These are phyloP conservation scores for Penicillium flavigenum DNA, from an alignment of 495 filamentous ascomycete species.

Conservation along the genomic window DNA sequence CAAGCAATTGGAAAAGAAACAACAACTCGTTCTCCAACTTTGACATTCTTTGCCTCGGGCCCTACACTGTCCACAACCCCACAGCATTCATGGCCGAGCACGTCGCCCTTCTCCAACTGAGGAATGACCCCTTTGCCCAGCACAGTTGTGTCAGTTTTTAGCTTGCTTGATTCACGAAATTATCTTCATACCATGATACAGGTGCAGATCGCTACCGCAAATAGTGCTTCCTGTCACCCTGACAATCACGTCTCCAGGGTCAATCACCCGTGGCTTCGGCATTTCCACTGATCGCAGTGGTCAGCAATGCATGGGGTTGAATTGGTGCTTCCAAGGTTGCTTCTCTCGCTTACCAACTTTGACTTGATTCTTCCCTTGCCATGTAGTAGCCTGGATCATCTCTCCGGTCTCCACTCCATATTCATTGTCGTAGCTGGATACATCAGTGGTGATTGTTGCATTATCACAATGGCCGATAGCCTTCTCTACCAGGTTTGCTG, in stretches of 20 bases:
- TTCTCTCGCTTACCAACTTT: conserved; percentile 30
- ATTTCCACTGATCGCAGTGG: conserved; percentile 47
- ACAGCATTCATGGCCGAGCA: conserved; percentile 88
- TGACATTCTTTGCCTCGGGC: conserved; percentile 53
- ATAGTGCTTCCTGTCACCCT: conserved; percentile 84
- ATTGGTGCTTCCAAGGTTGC: not conserved
- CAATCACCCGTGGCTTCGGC: conserved; percentile 68
- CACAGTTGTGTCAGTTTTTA: not conserved
- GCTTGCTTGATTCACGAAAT: not conserved
- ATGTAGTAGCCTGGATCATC: conserved; percentile 24
- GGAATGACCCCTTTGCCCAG: conserved; percentile 52
- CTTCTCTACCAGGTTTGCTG: conserved; percentile 64
- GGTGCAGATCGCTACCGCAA: conserved; percentile 83
- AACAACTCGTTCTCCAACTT: conserved; percentile 75
- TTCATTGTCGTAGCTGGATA: conserved; percentile 34
- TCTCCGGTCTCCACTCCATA: conserved; percentile 24
- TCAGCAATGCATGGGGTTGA: not conserved
- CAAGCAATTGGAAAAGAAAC: conserved; percentile 82
- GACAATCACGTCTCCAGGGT: conserved; percentile 75
- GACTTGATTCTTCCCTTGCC: conserved; percentile 42
- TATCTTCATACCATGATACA: conserved; percentile 59
- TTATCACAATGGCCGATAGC: conserved; percentile 58
- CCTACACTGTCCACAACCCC: conserved; percentile 76
- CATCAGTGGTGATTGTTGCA: conserved; percentile 29
- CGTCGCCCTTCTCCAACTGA: conserved; percentile 78